Base-by-base conservation (phyloP, 495 filamentous ascomycete species). In the Trichoderma virens region DNA sequence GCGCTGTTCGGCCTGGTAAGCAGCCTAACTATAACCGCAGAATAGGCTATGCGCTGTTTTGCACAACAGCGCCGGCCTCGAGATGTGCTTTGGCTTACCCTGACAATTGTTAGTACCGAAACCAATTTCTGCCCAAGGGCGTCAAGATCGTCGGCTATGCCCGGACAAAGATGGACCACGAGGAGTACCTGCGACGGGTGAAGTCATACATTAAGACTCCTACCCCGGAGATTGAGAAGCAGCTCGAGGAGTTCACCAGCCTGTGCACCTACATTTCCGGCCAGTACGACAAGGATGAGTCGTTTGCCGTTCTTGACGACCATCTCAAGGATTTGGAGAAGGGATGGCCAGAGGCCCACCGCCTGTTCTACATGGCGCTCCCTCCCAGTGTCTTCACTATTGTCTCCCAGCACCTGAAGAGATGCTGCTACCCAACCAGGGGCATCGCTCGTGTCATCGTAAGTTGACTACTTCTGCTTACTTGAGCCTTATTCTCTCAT, bases 91-190 rank as follows among this genome's bases (percentile, higher is more conserved):
- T 38, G 62, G 11, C 62, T 32, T 14, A 62, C 67, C 70, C 64
- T 72, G 6, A 54, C 66, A 71, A 76, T 27, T 61, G 66, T 64
- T 74, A 97, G 93, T 93, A 92, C 79, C 91, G 94, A 70, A 98
- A 98, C 81, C 91, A 96, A 75, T 98, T 98, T 82, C 89, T 98
- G 23, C 94, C 94, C 67, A 97, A 96, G 80, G 91, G 94, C 75
- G 93, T 97, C 78, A 90, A 88, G 74, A 97, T 99, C 74, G 86
- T 99, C 71, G 95, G 95, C 81, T 99, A 99, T 90, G 95, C 95
- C 67, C 87, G 95, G 72, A 99, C 95, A 68, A 96, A 96, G 81
- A 99, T 99, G 95, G 93, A 98, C 80, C 91, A 91, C 72, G 88
- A 90, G 67, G 95, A 98, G 76, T 98, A 90, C 79, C 81, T 97